Evolutionary conservation across 2,329 filamentous ascomycete genomes (phyloP).

Genomic region (Dothistroma pini): DNA sequence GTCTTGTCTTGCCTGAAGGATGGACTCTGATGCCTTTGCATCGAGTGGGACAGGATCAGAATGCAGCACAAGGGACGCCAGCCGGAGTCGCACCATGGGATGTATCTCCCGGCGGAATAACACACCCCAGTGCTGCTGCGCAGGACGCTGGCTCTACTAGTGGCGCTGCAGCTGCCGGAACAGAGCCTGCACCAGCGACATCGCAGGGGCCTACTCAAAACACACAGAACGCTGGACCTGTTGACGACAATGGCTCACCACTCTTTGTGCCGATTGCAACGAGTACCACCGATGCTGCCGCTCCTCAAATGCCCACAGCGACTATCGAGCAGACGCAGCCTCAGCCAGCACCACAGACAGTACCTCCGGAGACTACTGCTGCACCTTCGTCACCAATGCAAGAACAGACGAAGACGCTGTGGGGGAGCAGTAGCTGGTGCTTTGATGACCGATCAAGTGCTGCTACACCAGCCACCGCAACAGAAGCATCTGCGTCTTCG

Average conservation of each 20-base stretch:
- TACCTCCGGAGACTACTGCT: not conserved
- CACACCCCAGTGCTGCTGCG: too few species aligned
- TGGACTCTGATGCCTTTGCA: conserved; percentile 50
- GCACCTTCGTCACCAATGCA: not conserved
- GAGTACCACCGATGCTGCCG: not conserved
- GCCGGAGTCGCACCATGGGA: not conserved
- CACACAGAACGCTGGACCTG: conserved; percentile 20
- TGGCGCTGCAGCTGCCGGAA: too few species aligned
- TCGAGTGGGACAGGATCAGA: conserved; percentile 21
- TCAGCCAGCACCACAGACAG: not conserved
- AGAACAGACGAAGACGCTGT: not conserved
- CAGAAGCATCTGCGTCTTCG: not conserved
- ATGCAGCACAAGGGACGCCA: not conserved
- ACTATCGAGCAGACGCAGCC: not conserved
- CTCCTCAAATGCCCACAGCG: conserved; percentile 5
- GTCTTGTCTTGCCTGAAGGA: conserved; percentile 51
- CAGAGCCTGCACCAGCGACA: too few species aligned
- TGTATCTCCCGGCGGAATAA: too few species aligned
- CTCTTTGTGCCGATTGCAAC: conserved; percentile 26
- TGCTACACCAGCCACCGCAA: not conserved
- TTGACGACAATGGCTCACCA: conserved; percentile 29
- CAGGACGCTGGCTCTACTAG: not conserved
- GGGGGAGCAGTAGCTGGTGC: conserved; percentile 16
- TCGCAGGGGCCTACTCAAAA: too few species aligned
- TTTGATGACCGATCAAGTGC: conserved; percentile 11